Percentiles rank a stretch among this genome's conserved stretches.
Conservation (phyloP, 2,329 filamentous ascomycete species). For the Dryadomyces sulphureus region DNA sequence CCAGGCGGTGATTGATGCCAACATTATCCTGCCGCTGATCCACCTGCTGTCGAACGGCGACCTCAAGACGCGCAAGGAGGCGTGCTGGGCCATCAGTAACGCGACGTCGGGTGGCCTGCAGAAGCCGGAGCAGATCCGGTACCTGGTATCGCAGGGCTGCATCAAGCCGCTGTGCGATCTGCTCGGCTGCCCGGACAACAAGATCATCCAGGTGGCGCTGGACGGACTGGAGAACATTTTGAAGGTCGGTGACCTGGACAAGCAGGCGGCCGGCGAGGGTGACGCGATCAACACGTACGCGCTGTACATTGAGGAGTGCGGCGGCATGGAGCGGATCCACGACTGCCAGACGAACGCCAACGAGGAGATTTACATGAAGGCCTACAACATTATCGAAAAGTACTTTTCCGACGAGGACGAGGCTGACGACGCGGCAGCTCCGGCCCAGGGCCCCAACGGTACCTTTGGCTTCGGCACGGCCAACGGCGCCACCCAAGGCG, state of each 20-base stretch:
- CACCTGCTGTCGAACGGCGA: slow-evolving; percentile 93
- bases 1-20: slow-evolving; percentile 88
- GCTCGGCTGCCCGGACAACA: slow-evolving; percentile 92
- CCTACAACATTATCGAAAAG: slow-evolving; percentile 99
- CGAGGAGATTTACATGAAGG: slow-evolving; percentile 99
- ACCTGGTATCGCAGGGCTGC: slow-evolving; percentile 82
- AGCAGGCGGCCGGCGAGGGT: slow-evolving; percentile 66
- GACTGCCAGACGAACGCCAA: slow-evolving; percentile 99
- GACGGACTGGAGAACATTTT: slow-evolving; percentile 98
- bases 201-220: slow-evolving; percentile 97
- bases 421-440: slow-evolving; percentile 66
- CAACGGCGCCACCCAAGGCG: slow-evolving; percentile 48
- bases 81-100: slow-evolving; percentile 99
- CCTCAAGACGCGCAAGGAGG: slow-evolving; percentile 98
- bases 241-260: slow-evolving; percentile 98
- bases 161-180: slow-evolving; percentile 96
- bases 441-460: slow-evolving; percentile 52
- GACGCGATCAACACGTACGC: slow-evolving; percentile 92
- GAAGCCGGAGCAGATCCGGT: slow-evolving; percentile 97
- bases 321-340: slow-evolving; percentile 99
- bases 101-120: slow-evolving; percentile 94
- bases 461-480: slow-evolving; percentile 68
- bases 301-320: slow-evolving; percentile 95
- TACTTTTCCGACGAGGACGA: slow-evolving; percentile 99
- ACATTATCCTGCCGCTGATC: slow-evolving; percentile 92